phyloP scores from a whole-genome alignment of 1,284 basidiomycete species.

The Butyriboletus appendiculatus region DNA sequence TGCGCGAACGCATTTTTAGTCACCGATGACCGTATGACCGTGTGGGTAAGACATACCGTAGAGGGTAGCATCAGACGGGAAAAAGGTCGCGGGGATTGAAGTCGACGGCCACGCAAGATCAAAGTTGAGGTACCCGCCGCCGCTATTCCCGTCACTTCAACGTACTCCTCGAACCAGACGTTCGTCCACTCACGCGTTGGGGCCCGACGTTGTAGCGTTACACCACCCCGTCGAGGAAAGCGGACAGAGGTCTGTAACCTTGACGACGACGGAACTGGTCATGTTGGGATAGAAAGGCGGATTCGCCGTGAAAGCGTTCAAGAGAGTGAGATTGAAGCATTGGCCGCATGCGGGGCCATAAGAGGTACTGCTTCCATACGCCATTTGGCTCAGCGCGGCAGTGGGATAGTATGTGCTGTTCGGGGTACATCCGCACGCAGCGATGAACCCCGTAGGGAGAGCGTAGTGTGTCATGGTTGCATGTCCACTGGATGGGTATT shows the following conservation, averaged over 20 bases:
- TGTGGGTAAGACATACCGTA: slow-evolving; percentile 45
- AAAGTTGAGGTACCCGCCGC: slow-evolving; percentile 69
- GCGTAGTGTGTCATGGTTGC: slow-evolving; percentile 67
- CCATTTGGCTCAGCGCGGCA: slow-evolving; percentile 73
- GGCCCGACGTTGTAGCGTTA: slow-evolving; percentile 55
- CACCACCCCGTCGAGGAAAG: slow-evolving; percentile 64
- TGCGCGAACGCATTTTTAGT: slow-evolving; percentile 18
- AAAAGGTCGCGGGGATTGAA: slow-evolving; percentile 70
- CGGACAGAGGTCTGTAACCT: slow-evolving; percentile 76
- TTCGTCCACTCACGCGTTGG: slow-evolving; percentile 54
- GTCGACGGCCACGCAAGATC: slow-evolving; percentile 73
- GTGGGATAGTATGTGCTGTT: slow-evolving; percentile 74
- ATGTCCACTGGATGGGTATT: slow-evolving; percentile 53
- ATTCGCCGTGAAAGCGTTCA: slow-evolving; percentile 62
- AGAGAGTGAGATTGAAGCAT: slow-evolving; percentile 74
- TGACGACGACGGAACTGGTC: slow-evolving; percentile 66
- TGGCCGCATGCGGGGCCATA: slow-evolving; percentile 73
- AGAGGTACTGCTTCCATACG: slow-evolving; percentile 70
- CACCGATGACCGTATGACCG: neutral
- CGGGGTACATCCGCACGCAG: slow-evolving; percentile 65
- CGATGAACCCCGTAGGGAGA: slow-evolving; percentile 57
- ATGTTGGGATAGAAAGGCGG: slow-evolving; percentile 70
- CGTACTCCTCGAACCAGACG: neutral
- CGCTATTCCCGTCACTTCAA: slow-evolving; percentile 40
- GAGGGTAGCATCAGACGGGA: slow-evolving; percentile 63